A percentile compares a stretch with the other conserved stretches of the same genome.
Evolutionary conservation across 768 basidiomycete species (phyloP).

Genomic region (Suillus subluteus): DNA sequence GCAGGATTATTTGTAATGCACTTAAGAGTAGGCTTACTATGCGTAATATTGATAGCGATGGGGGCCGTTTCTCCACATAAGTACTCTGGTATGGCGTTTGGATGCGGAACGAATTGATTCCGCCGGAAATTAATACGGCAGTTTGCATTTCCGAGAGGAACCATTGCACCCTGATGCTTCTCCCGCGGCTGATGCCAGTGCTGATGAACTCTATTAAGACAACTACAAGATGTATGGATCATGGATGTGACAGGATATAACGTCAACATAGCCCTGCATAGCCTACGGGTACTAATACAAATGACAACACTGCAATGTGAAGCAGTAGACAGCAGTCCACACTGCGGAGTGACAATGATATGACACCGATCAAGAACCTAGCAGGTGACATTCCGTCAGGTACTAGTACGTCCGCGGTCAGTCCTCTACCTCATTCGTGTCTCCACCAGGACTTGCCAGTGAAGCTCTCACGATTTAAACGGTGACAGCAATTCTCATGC

Average conservation of each 20-base stretch:
- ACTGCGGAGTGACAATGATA: background rate
- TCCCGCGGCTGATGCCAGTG: background rate
- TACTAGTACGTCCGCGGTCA: constrained; percentile 1
- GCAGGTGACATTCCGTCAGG: background rate
- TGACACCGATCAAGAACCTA: background rate
- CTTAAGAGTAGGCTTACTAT: background rate
- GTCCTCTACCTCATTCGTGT: background rate
- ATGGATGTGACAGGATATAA: background rate
- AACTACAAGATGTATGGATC: background rate
- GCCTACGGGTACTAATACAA: background rate
- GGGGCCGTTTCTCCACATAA: background rate
- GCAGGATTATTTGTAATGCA: background rate
- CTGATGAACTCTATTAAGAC: too few species aligned
- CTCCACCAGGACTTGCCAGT: background rate
- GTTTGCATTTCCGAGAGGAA: background rate
- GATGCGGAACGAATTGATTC: background rate
- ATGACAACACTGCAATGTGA: background rate
- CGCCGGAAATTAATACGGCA: background rate
- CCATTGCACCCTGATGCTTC: background rate
- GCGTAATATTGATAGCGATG: background rate
- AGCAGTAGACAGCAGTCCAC: background rate
- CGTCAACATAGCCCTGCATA: background rate
- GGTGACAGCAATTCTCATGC: background rate
- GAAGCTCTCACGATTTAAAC: background rate
- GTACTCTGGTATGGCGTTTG: background rate